A percentile compares a stretch with the other conserved stretches of the same genome.
Evolutionary conservation across 805 yeast species (phyloP).

Genomic region (Wickerhamomyces rabaulensis): DNA sequence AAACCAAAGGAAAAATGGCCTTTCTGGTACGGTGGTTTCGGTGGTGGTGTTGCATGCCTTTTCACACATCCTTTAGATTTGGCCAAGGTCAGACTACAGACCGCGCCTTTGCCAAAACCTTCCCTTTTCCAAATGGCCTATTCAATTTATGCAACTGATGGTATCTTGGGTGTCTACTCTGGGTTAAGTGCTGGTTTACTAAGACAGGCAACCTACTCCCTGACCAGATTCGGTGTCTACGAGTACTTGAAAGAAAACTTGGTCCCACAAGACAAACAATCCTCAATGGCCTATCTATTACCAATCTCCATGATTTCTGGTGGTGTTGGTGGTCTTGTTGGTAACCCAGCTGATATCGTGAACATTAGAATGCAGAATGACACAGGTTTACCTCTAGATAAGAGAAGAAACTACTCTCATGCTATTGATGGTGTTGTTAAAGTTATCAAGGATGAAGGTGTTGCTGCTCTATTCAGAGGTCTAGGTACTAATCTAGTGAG

Average conservation of each 20-base stretch:
- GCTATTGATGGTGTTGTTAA: constrained; percentile 71
- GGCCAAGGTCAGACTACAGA: constrained; percentile 82
- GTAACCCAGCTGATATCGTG: constrained; percentile 84
- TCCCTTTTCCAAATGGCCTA: constrained; percentile 56
- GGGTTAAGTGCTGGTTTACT: constrained; percentile 79
- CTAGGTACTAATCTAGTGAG: constrained; percentile 71
- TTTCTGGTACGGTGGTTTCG: constrained; percentile 66
- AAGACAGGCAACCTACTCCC: constrained; percentile 85
- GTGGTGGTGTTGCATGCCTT: constrained; percentile 61
- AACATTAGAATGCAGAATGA: constrained; percentile 92
- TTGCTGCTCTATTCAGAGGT: constrained; percentile 60
- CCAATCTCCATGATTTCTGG: constrained; percentile 87
- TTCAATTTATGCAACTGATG: constrained; percentile 58
- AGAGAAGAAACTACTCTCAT: constrained; percentile 69
- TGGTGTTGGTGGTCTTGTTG: constrained; percentile 76
- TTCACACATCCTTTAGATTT: constrained; percentile 81
- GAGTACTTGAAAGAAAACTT: constrained; percentile 63
- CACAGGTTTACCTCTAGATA: constrained; percentile 54
- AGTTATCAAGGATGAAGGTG: constrained; percentile 57
- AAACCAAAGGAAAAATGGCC: constrained; percentile 28
- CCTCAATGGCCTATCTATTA: constrained; percentile 54
- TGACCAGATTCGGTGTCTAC: constrained; percentile 83
- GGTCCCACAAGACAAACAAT: constrained; percentile 36
- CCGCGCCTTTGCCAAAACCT: constrained; percentile 65
- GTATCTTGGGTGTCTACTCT: constrained; percentile 63